Conservation (phyloP, 495 filamentous ascomycete genomes). For the Penicillium atrosanguineum region DNA sequence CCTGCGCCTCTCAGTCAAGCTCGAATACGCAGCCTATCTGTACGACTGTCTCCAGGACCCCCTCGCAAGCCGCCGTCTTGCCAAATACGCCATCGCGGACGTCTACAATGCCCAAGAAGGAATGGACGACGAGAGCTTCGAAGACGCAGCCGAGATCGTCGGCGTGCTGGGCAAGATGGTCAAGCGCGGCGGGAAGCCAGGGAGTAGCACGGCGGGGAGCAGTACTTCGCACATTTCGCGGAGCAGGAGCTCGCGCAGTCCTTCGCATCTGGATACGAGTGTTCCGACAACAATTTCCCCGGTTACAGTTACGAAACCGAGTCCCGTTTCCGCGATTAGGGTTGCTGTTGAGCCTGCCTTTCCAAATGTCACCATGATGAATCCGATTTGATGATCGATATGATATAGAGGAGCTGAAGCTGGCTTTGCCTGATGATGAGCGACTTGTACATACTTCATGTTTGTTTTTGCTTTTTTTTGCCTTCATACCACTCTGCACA, state of each 20-base stretch:
- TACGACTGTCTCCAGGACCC: constrained; percentile 90
- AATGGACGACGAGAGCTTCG: constrained; percentile 88
- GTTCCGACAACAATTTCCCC: constrained; percentile 26
- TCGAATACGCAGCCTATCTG: constrained; percentile 91
- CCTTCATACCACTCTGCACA: neutral
- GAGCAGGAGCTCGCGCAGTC: constrained; percentile 35
- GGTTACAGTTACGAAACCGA: constrained; percentile 22
- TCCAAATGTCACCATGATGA: constrained; percentile 39
- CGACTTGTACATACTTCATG: neutral
- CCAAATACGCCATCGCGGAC: constrained; percentile 79
- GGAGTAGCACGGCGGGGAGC: constrained; percentile 30
- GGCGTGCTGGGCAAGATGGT: constrained; percentile 74
- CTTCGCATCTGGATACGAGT: constrained; percentile 24
- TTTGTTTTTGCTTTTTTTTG: neutral
- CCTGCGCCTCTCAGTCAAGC: constrained; percentile 82
- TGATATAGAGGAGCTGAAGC: constrained; percentile 13
- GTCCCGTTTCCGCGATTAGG: constrained; percentile 7
- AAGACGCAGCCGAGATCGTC: constrained; percentile 73
- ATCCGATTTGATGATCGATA: constrained; percentile 36
- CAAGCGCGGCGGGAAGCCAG: constrained; percentile 56
- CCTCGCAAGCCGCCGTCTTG: constrained; percentile 68
- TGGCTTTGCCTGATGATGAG: neutral
- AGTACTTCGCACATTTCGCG: constrained; percentile 28
- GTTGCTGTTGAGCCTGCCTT: constrained; percentile 26
- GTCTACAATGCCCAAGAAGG: constrained; percentile 88